Base-by-base conservation (phyloP, 495 filamentous ascomycete species). In the Xanthoparmelia taractica region DNA sequence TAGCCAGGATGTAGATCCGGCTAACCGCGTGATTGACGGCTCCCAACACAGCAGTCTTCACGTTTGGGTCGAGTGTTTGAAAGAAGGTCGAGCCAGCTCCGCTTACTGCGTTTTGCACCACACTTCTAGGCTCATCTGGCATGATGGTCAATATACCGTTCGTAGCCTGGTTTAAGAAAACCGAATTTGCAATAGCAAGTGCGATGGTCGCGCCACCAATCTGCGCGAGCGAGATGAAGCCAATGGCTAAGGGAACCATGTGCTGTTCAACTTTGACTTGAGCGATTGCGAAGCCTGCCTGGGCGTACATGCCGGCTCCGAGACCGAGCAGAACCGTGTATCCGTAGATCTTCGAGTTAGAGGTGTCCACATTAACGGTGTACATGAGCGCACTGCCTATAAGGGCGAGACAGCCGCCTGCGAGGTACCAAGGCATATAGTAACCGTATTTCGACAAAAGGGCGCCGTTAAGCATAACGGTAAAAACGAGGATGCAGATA, bases 341-440 rank as follows among this genome's bases (percentile, higher is more conserved):
- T 40, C 84, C 84, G 70, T 86, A 87, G 31, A 86, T 76, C 15
- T 63, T 64, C 7, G 68, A 70, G 0, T 69, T 67, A 18, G 68
- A 54, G 3, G 78, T 77, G 27, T 70, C 57, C 15, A 67, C 57
- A 23, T 75, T 64, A 58, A 82, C 72, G 60, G 70, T 77, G 61
- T 75, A 75, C 63, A 84, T 70, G 1, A 81, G 72, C 0, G 75
- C 72, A 40, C 73, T 71, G 23, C 80, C 82, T 18, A 78, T 66
- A 33, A 66, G 54, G 77, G 67, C 29, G 79, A 68, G 40, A 74
- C 65, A 29, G 76, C 60, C 37, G 47, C 60, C 60, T 4, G 20
- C 45, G 25, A 70, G 72, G 59, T 83, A 88, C 76, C 84, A 81
- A 1, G 79, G 79, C 76, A 80, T 81, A 69, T 87, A 87, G 61